These are phyloP conservation scores for Malania oleifera DNA, from an alignment of 164 flowering plant genomes.

Conservation along the genomic window DNA sequence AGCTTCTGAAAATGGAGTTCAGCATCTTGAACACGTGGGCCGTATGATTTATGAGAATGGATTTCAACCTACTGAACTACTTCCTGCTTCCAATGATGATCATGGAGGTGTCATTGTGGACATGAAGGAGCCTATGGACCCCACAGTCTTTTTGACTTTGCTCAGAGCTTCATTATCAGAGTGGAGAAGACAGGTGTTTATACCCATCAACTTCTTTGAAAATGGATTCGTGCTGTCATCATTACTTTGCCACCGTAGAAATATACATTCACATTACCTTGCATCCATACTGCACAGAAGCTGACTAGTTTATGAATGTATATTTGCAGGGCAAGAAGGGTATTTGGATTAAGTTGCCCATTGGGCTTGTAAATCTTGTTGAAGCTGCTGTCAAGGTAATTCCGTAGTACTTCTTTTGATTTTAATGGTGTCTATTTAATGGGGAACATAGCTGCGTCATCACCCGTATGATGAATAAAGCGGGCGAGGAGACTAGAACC, in stretches of 20 bases:
- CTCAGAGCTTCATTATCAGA: conserved; percentile 42
- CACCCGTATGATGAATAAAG: too few relatives aligned
- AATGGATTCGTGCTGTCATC: not conserved
- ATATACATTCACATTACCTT: not conserved
- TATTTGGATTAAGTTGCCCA: conserved; percentile 44
- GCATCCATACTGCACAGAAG: not conserved
- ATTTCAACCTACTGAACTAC: conserved; percentile 14
- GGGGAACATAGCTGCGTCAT: too few relatives aligned
- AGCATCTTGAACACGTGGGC: conserved; percentile 5
- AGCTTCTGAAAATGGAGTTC: conserved; percentile 21
- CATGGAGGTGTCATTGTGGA: conserved; percentile 54
- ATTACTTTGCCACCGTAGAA: not conserved
- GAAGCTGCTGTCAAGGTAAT: conserved; percentile 37
- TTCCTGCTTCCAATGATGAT: conserved; percentile 30
- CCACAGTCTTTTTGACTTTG: conserved; percentile 25
- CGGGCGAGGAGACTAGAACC: too few relatives aligned
- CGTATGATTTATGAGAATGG: not conserved
- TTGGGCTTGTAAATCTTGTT: conserved; percentile 37
- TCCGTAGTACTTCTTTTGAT: not conserved
- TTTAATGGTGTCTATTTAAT: not conserved
- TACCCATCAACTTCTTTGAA: not conserved
- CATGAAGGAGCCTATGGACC: conserved; percentile 44
- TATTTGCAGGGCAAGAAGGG: conserved; percentile 39
- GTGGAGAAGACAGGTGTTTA: conserved; percentile 50
- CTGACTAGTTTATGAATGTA: not conserved